phyloP scores from a whole-genome alignment of 2,329 filamentous ascomycete species.

The Fragosphaeria purpurea region DNA sequence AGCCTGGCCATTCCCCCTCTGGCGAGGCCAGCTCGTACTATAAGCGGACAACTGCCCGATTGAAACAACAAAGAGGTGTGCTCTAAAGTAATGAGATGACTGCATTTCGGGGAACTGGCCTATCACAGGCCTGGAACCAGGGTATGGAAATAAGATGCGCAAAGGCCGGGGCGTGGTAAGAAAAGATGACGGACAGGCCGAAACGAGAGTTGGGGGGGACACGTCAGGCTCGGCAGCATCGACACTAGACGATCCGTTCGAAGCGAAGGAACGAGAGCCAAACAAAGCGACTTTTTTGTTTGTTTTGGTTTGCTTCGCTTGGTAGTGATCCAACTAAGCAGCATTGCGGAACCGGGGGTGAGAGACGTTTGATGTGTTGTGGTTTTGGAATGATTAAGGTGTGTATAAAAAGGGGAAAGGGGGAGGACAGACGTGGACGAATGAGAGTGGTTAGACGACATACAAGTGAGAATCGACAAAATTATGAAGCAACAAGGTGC shows the following conservation, averaged over 20 bases:
- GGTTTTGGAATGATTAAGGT: too few species aligned
- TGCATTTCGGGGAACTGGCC: constrained; percentile 2
- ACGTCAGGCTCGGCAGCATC: too few species aligned
- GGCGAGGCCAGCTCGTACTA: neutral
- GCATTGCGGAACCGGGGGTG: too few species aligned
- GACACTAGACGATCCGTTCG: too few species aligned
- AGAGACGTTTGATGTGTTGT: too few species aligned
- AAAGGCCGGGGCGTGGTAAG: too few species aligned
- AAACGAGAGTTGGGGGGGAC: neutral
- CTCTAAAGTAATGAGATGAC: neutral
- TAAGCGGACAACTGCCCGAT: neutral
- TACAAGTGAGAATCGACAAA: neutral
- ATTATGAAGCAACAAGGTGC: neutral
- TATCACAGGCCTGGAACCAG: neutral
- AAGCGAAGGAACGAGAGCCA: too few species aligned
- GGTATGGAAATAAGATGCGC: neutral
- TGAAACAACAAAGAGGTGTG: too few species aligned
- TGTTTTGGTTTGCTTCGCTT: too few species aligned
- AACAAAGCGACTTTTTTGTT: too few species aligned
- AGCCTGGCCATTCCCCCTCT: neutral
- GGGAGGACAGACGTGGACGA: constrained; percentile 7
- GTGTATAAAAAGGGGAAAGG: too few species aligned
- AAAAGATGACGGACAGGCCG: neutral
- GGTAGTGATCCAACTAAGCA: too few species aligned
- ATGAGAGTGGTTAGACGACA: neutral